These are phyloP conservation scores for Cardamine chenopodiifolia DNA, from an alignment of 345 rosid species.

Conservation along the genomic window DNA sequence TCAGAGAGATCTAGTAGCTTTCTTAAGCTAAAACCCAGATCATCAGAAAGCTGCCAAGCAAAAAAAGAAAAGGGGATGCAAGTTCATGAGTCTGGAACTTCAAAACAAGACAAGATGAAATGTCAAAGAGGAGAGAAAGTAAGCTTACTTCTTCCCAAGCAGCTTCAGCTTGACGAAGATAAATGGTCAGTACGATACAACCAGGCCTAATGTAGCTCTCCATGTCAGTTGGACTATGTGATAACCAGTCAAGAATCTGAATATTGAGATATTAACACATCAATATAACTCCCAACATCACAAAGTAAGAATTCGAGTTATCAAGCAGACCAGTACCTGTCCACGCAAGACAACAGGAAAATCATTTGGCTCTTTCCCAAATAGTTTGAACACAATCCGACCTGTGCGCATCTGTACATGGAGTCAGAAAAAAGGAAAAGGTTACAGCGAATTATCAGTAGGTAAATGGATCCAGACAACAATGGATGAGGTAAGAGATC, in stretches of 20 bases:
- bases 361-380: constrained; percentile 95
- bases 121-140: not conserved
- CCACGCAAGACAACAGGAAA: constrained; percentile 82
- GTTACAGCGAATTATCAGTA: constrained; percentile 26
- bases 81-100: constrained; percentile 30
- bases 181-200: constrained; percentile 78
- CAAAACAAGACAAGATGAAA: constrained; percentile 18
- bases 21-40: constrained; percentile 74
- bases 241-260: constrained; percentile 93
- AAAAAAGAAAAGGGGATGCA: constrained; percentile 6
- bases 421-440: not conserved
- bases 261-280: constrained; percentile 37
- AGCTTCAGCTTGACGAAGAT: constrained; percentile 84
- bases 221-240: constrained; percentile 96
- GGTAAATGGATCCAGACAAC: constrained; percentile 5
- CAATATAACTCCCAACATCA: constrained; percentile 28
- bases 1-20: constrained; percentile 77
- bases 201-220: constrained; percentile 99
- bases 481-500: constrained; percentile 12
- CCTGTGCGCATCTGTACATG: constrained; percentile 85
- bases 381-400: constrained; percentile 87
- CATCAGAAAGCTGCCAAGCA: constrained; percentile 63
- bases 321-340: constrained; percentile 59
- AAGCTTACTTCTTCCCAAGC: constrained; percentile 91
- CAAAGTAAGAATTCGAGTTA: constrained; percentile 6